Evolutionary conservation across 2,329 filamentous ascomycete genomes (phyloP).

Genomic region (Raffaelea albimanens): DNA sequence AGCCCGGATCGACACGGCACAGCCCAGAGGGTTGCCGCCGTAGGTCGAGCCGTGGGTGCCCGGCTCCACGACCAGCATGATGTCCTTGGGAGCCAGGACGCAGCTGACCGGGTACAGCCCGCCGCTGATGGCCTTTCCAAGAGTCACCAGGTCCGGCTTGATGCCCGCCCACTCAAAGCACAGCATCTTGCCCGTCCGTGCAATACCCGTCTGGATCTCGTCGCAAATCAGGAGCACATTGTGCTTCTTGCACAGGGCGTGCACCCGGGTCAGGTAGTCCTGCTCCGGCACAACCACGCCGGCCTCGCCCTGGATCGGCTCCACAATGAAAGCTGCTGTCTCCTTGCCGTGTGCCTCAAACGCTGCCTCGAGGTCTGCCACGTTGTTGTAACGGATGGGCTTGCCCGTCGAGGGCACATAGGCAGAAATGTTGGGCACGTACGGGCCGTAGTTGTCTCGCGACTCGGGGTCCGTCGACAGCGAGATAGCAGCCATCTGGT

Average conservation of each 20-base stretch:
- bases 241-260: conserved; percentile 84
- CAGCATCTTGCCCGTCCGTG: conserved; percentile 85
- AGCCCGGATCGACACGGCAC: conserved; percentile 89
- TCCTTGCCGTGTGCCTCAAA: conserved; percentile 74
- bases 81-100: conserved; percentile 76
- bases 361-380: conserved; percentile 67
- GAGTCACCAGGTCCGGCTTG: conserved; percentile 87
- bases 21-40: conserved; percentile 91
- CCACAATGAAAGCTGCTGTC: conserved; percentile 86
- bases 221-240: conserved; percentile 95
- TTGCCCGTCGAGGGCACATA: conserved; percentile 65
- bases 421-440: conserved; percentile 80
- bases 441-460: conserved; percentile 92
- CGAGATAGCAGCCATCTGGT: conserved; percentile 83
- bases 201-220: conserved; percentile 97
- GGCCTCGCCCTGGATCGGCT: conserved; percentile 67
- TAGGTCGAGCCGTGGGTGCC: conserved; percentile 98
- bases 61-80: conserved; percentile 93
- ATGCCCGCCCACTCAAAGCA: conserved; percentile 92
- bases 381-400: conserved; percentile 77
- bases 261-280: conserved; percentile 71
- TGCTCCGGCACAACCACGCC: conserved; percentile 92
- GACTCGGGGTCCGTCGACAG: conserved; percentile 94
- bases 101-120: conserved; percentile 99
- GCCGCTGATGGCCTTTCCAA: conserved; percentile 95